Evolutionary conservation across 176 grass and related monocot species (phyloP), one percentile per base, ranked within the genome.

Genomic region (Avena eriantha): DNA sequence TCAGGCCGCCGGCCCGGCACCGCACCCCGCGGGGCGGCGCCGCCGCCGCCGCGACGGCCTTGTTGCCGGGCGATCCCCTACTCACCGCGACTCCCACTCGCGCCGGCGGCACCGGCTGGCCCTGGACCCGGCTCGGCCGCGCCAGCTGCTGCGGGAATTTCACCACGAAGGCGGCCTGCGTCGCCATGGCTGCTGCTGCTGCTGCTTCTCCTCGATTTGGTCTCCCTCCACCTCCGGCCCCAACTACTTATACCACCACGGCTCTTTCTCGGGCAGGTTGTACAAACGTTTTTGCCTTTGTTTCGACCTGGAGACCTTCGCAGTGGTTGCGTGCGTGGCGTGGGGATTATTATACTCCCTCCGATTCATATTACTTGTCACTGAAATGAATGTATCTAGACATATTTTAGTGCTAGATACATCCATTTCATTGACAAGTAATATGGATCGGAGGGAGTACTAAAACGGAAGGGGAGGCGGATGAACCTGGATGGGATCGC

Each of bases 401-500:
- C n/a, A n/a, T n/a, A n/a, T n/a, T n/a, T n/a, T n/a, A n/a, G n/a
- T n/a, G n/a, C n/a, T n/a, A n/a, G n/a, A n/a, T n/a, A n/a, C n/a
- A n/a, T n/a, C n/a, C n/a, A n/a, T n/a, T n/a, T n/a, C n/a, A n/a
- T n/a, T n/a, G n/a, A n/a, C n/a, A n/a, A n/a, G n/a, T n/a, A n/a
- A n/a, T n/a, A n/a, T n/a, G n/a, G n/a, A n/a, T n/a, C n/a, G n/a
- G n/a, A n/a, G n/a, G n/a, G n/a, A n/a, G n/a, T n/a, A n/a, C n/a
- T n/a, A n/a, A n/a, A n/a, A 75, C n/a, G 0, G 46, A 3, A 3
- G 7, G 46, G 59, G 26, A 12, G 75, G 90, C 69, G 80, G 47
- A 15, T 87, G 93, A 89, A 93, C 79, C 82, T 86, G 86, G 93
- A 93, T n/a, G 86, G 88, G 50, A 93, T 88, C 43, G 48, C 68